phyloP scores from a whole-genome alignment of 495 filamentous ascomycete species.

The Penicillium macrosclerotiorum region DNA sequence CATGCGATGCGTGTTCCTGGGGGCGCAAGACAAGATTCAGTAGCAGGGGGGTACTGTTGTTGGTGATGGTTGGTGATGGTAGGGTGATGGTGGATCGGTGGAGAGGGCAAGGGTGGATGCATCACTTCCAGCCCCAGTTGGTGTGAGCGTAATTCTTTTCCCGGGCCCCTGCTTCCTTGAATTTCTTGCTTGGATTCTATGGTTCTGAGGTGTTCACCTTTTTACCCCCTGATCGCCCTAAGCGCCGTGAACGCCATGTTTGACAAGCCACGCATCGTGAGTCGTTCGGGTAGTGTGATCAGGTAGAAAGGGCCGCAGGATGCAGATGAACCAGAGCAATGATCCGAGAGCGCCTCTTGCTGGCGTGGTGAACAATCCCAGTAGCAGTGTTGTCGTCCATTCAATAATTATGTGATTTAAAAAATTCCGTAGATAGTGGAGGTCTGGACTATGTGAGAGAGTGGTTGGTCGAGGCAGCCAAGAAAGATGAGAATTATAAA shows the following conservation, averaged over 20 bases:
- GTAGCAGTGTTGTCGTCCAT: too few relatives aligned
- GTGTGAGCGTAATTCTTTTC: background rate
- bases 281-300: constrained; percentile 10
- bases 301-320: background rate
- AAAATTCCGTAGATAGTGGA: too few relatives aligned
- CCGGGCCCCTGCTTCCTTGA: too few relatives aligned
- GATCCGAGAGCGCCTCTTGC: too few relatives aligned
- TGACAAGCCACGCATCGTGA: constrained; percentile 15
- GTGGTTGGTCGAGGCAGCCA: too few relatives aligned
- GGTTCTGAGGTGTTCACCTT: too few relatives aligned
- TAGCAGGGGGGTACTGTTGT: background rate
- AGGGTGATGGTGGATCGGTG: background rate
- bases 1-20: constrained; percentile 1
- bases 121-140: background rate
- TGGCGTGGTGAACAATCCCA: too few relatives aligned
- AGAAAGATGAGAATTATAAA: too few relatives aligned
- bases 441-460: too few relatives aligned
- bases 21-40: background rate
- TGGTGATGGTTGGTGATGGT: background rate
- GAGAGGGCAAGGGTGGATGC: background rate
- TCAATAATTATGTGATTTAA: too few relatives aligned
- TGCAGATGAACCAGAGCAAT: too few relatives aligned
- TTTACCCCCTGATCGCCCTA: constrained; percentile 11
- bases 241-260: constrained; percentile 23
- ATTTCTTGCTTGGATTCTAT: too few relatives aligned